Evolutionary conservation across 495 filamentous ascomycete species (phyloP).

Genomic region (Tuber magnatum): DNA sequence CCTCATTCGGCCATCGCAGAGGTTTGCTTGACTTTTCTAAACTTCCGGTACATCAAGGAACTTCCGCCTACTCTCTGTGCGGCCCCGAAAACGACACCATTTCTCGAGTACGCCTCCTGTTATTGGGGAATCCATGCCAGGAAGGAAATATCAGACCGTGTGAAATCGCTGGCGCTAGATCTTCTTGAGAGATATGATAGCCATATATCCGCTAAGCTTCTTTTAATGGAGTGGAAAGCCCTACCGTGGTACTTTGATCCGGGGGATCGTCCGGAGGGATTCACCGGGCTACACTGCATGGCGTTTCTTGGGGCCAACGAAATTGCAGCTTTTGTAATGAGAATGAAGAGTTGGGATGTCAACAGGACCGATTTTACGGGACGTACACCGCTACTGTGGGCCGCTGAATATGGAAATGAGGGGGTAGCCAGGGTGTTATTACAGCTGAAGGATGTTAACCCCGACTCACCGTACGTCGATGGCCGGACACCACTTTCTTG

Average conservation of each 20-base stretch:
- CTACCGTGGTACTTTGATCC: not conserved
- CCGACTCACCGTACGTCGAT: not conserved
- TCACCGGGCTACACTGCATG: not conserved
- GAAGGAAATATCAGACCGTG: not conserved
- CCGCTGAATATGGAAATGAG: conserved; percentile 2
- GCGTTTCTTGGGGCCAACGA: not conserved
- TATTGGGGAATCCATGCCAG: not conserved
- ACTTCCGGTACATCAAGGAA: not conserved
- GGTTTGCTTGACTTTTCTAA: not conserved
- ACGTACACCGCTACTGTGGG: not conserved
- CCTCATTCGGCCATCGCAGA: not conserved
- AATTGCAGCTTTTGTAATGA: not conserved
- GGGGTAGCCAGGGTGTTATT: not conserved
- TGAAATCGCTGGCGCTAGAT: not conserved
- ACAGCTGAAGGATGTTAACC: not conserved
- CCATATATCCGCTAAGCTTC: not conserved
- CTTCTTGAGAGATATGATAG: not conserved
- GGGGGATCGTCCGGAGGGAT: not conserved
- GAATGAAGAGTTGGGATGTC: not conserved
- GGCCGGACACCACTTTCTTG: not conserved
- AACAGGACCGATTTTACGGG: conserved; percentile 1
- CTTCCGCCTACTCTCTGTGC: not conserved
- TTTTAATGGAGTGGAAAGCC: conserved; percentile 4
- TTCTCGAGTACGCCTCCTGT: conserved; percentile 1
- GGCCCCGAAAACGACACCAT: not conserved